Evolutionary conservation across 192 early-diverging fungal species (phyloP).

Genomic region (Piromyces finnis): DNA sequence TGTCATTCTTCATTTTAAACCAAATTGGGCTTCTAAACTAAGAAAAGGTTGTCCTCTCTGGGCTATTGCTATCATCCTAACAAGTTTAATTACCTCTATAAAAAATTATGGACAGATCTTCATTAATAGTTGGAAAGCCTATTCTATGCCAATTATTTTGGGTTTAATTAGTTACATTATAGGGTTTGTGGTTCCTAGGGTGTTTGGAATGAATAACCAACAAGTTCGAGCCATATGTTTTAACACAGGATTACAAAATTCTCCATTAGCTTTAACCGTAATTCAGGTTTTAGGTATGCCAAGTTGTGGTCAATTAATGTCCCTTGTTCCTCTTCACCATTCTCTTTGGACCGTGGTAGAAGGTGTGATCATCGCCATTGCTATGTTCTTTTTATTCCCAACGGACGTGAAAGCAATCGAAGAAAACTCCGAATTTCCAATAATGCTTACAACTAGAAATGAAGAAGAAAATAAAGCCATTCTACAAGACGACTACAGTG

Average conservation of each 20-base stretch:
- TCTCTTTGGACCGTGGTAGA: neutral
- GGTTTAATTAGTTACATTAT: neutral
- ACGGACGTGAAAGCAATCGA: neutral
- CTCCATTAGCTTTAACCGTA: neutral
- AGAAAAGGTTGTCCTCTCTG: neutral
- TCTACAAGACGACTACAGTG: neutral
- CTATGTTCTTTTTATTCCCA: neutral
- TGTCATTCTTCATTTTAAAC: neutral
- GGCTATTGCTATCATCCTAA: neutral
- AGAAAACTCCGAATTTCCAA: neutral
- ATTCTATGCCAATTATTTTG: neutral
- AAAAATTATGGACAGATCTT: neutral
- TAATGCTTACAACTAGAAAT: neutral
- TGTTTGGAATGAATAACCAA: neutral
- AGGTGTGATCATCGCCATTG: neutral
- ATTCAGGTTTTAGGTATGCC: neutral
- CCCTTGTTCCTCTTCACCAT: neutral
- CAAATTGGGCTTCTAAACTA: neutral
- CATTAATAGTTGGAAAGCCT: neutral
- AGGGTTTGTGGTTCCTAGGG: neutral
- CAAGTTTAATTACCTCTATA: neutral
- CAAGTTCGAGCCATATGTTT: neutral
- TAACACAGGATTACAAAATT: neutral
- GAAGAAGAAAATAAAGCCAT: neutral
- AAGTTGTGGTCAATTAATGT: neutral